Evolutionary conservation across 2,329 filamentous ascomycete species (phyloP).

Genomic region (Alternaria alternata): DNA sequence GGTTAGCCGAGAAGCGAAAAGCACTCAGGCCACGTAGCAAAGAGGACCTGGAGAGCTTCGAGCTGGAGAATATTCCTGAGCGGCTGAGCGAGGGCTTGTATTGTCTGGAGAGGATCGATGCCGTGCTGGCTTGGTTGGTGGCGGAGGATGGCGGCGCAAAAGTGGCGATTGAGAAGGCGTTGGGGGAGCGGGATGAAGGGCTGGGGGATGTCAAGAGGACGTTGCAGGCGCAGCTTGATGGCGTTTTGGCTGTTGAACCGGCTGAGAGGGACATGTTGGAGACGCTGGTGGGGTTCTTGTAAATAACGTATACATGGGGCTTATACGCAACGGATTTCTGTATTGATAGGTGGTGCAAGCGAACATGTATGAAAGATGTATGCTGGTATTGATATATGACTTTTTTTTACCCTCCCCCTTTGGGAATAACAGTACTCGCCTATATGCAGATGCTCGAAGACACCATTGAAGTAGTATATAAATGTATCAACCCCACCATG

Average conservation of each 20-base stretch:
- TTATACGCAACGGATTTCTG: neutral
- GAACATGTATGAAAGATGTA: neutral
- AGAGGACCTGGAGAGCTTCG: constrained; percentile 68
- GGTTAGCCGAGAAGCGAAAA: constrained; percentile 67
- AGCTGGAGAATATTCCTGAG: constrained; percentile 75
- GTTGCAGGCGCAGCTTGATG: constrained; percentile 72
- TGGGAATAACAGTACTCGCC: neutral
- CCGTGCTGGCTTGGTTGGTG: constrained; percentile 86
- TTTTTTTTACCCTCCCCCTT: rapidly evolving
- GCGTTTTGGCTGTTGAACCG: constrained; percentile 61
- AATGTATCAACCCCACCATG: neutral
- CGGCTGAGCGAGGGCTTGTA: constrained; percentile 86
- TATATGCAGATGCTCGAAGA: neutral
- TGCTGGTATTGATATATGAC: neutral
- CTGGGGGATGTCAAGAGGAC: constrained; percentile 70
- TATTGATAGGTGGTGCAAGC: neutral
- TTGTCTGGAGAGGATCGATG: constrained; percentile 81
- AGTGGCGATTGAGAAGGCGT: constrained; percentile 66
- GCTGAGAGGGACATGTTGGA: constrained; percentile 71
- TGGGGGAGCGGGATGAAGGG: constrained; percentile 74
- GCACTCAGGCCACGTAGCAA: constrained; percentile 52
- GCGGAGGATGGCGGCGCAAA: constrained; percentile 85
- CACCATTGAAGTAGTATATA: neutral
- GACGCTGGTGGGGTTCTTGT: constrained; percentile 58
- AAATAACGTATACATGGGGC: neutral